Conservation (phyloP, 2,329 filamentous ascomycete species). For the Aspergillus novofumigatus region DNA sequence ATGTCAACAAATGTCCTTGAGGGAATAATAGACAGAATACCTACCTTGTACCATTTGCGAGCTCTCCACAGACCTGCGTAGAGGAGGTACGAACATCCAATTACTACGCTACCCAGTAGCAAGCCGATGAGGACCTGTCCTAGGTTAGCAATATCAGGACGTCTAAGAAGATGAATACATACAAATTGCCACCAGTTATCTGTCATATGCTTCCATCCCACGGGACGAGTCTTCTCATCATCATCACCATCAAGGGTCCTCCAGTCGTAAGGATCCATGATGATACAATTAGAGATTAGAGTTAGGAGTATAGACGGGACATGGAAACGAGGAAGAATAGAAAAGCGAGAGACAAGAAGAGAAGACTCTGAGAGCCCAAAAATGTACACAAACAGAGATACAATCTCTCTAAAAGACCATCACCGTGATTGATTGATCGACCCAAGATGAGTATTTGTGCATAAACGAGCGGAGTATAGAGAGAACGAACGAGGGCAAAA, state of each 20-base stretch:
- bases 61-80: slow-evolving; percentile 22
- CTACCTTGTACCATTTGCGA: slow-evolving; percentile 28
- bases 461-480: not conserved
- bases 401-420: not conserved
- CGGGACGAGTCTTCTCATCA: slow-evolving; percentile 2
- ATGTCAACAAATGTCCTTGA: not conserved
- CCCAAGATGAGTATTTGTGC: not conserved
- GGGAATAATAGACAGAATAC: not conserved
- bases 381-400: not conserved
- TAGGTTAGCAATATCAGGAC: too few species aligned
- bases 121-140: slow-evolving; percentile 33
- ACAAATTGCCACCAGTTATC: slow-evolving; percentile 44
- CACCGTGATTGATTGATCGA: not conserved
- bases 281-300: slow-evolving; percentile 10
- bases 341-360: slow-evolving; percentile 14
- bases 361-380: not conserved
- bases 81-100: slow-evolving; percentile 26
- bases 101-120: slow-evolving; percentile 25
- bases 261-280: too few species aligned
- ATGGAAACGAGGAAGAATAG: not conserved
- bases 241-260: too few species aligned
- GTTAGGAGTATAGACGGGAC: not conserved
- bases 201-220: slow-evolving; percentile 36
- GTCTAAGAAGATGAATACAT: too few species aligned
- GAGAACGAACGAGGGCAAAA: too few species aligned